Evolutionary conservation across 2,329 filamentous ascomycete genomes (phyloP).

Genomic region (Venturia oleaginea): DNA sequence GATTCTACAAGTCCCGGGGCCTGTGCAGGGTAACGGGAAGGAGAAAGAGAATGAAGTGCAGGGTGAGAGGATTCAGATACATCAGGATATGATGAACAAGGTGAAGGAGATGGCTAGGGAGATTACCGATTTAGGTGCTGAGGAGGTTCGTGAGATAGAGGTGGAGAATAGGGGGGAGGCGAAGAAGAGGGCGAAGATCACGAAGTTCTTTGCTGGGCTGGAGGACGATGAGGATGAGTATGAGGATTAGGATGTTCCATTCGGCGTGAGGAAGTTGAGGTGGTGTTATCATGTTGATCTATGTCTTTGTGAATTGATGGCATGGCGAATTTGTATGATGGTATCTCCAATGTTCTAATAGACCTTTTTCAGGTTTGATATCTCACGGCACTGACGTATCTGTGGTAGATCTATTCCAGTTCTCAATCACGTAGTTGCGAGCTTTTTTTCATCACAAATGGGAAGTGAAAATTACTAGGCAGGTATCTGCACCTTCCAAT

Average conservation of each 20-base stretch:
- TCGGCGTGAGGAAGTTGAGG: neutral
- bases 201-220: neutral
- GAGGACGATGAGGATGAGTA: neutral
- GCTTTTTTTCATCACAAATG: too few species aligned
- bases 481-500: too few species aligned
- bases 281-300: neutral
- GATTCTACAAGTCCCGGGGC: neutral
- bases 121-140: neutral
- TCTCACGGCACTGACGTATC: too few species aligned
- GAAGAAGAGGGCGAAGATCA: neutral
- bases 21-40: neutral
- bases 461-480: too few species aligned
- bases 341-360: too few species aligned
- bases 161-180: neutral
- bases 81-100: neutral
- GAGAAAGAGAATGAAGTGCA: neutral
- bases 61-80: neutral
- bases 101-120: neutral
- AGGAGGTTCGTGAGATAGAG: neutral
- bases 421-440: too few species aligned
- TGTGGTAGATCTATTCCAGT: too few species aligned
- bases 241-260: neutral
- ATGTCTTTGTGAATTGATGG: neutral
- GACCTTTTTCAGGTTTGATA: too few species aligned
- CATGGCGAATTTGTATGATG: too few species aligned